phyloP scores from a whole-genome alignment of 306 rosid genomes.

The Luffa aegyptiaca region DNA sequence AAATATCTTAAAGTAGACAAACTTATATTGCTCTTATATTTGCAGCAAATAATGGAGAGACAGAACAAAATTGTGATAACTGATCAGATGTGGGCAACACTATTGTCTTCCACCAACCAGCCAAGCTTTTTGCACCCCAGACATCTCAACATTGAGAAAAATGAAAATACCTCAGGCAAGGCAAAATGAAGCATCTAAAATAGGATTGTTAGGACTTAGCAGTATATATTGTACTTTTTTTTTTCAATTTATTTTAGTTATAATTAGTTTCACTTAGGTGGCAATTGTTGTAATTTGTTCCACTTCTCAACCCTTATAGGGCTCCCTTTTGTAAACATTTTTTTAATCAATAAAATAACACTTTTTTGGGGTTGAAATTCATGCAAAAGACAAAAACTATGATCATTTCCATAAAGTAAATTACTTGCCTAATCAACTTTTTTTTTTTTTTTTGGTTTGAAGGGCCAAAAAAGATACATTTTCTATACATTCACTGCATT shows the following conservation, averaged over 20 bases:
- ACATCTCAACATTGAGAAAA: background rate
- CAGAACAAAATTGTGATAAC: constrained; percentile 51
- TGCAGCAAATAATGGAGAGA: constrained; percentile 41
- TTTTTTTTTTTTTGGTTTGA: background rate
- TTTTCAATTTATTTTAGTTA: too few relatives aligned
- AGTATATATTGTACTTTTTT: too few relatives aligned
- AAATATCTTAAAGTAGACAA: background rate
- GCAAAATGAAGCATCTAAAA: background rate
- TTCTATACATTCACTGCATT: background rate
- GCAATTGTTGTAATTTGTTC: background rate
- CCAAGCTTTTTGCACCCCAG: constrained; percentile 41
- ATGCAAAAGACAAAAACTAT: background rate
- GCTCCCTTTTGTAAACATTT: background rate
- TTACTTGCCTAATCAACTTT: background rate
- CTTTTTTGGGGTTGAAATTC: background rate
- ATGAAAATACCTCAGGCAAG: background rate
- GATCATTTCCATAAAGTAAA: background rate
- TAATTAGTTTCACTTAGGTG: background rate
- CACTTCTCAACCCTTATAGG: background rate
- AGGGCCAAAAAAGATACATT: background rate
- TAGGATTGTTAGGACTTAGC: background rate
- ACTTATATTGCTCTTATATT: background rate
- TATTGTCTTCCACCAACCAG: constrained; percentile 55
- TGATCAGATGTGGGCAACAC: constrained; percentile 69
- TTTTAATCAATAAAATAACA: background rate